Conservation (phyloP, 192 early-diverging fungal genomes). For the Gigaspora rosea region DNA sequence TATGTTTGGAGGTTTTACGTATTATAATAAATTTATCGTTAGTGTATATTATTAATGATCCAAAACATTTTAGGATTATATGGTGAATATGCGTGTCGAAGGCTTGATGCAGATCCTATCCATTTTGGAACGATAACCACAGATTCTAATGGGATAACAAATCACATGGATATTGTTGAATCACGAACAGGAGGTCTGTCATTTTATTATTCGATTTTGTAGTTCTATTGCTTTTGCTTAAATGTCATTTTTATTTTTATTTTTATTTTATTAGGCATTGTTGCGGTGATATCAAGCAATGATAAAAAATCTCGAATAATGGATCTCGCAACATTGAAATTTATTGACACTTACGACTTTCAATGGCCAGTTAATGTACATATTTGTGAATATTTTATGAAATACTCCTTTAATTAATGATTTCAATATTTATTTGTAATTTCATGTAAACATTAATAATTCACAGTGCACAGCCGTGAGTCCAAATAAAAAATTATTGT, state of each 20-base stretch:
- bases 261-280: constrained; percentile 35
- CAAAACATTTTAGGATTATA: constrained; percentile 32
- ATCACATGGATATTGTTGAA: constrained; percentile 58
- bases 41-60: background rate
- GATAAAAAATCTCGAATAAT: constrained; percentile 52
- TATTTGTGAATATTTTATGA: background rate
- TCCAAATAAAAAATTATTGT: constrained; percentile 57
- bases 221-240: background rate
- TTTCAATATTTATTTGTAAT: background rate
- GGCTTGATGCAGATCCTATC: constrained; percentile 33
- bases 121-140: constrained; percentile 43
- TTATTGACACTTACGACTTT: constrained; percentile 44
- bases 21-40: background rate
- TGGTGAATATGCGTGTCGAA: constrained; percentile 46
- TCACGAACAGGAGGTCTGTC: constrained; percentile 44
- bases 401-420: constrained; percentile 17
- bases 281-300: constrained; percentile 60
- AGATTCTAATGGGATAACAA: constrained; percentile 59
- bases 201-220: background rate
- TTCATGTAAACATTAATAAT: constrained; percentile 8
- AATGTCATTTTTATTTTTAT: background rate
- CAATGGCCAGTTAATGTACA: constrained; percentile 63
- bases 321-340: constrained; percentile 44
- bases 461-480: constrained; percentile 57
- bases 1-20: background rate